phyloP scores from a whole-genome alignment of 495 filamentous ascomycete genomes.

The Aspergillus incahuasiensis region DNA sequence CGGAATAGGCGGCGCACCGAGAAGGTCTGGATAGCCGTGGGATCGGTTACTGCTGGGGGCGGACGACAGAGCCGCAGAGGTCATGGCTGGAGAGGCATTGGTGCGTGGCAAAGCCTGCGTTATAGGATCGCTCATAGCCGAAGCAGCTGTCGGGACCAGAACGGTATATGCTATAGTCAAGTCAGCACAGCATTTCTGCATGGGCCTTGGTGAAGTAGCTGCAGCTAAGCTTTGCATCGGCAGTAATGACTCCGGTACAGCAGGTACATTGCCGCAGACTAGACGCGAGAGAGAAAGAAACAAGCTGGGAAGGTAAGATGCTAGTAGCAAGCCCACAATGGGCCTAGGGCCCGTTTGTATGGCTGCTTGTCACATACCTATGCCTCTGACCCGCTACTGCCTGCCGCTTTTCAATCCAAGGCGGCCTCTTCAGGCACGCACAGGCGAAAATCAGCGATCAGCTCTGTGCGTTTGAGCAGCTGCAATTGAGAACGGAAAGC shows the following conservation, averaged over 20 bases:
- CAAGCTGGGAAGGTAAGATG: not conserved
- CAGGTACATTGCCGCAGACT: slow-evolving; percentile 43
- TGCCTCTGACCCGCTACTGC: slow-evolving; percentile 15
- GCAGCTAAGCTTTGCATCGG: slow-evolving; percentile 29
- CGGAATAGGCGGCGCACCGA: slow-evolving; percentile 38
- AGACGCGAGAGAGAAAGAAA: slow-evolving; percentile 16
- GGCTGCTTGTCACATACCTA: slow-evolving; percentile 22
- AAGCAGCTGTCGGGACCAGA: slow-evolving; percentile 33
- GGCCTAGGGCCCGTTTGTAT: slow-evolving; percentile 10
- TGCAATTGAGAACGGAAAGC: slow-evolving; percentile 14
- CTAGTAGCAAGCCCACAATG: slow-evolving; percentile 29
- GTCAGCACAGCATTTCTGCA: slow-evolving; percentile 24
- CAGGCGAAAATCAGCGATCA: slow-evolving; percentile 41
- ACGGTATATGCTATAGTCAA: slow-evolving; percentile 25
- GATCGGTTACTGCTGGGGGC: slow-evolving; percentile 31
- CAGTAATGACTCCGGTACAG: slow-evolving; percentile 32
- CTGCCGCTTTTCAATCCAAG: slow-evolving; percentile 34
- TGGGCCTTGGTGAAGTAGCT: not conserved
- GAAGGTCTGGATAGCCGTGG: slow-evolving; percentile 34
- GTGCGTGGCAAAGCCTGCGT: slow-evolving; percentile 33
- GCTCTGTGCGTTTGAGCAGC: slow-evolving; percentile 10
- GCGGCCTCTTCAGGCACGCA: slow-evolving; percentile 27
- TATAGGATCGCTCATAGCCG: slow-evolving; percentile 43
- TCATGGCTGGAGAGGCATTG: slow-evolving; percentile 30
- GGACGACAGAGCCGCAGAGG: slow-evolving; percentile 24